phyloP scores from a whole-genome alignment of 2,329 filamentous ascomycete species.

The Aspergillus pseudoviridinutans region DNA sequence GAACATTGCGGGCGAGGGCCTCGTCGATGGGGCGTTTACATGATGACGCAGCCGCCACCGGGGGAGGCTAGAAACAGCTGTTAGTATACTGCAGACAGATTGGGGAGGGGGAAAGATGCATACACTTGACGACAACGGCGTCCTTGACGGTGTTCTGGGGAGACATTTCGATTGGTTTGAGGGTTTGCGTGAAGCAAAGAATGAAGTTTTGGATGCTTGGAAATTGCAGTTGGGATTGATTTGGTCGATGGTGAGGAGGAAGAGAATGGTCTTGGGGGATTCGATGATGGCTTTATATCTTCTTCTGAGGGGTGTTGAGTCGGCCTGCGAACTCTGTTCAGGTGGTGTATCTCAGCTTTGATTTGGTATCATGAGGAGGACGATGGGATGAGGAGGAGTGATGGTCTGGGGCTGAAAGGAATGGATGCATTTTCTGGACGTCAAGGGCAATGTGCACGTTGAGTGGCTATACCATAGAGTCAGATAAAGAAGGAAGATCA shows the following conservation, averaged over 20 bases:
- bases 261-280: background rate
- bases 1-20: background rate
- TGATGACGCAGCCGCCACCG: conserved; percentile 28
- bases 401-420: background rate
- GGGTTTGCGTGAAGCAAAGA: conserved; percentile 14
- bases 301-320: background rate
- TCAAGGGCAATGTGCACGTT: background rate
- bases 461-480: background rate
- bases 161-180: conserved; percentile 23
- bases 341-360: background rate
- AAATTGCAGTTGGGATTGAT: conserved; percentile 5
- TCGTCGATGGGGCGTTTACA: conserved; percentile 16
- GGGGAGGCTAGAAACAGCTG: conserved; percentile 17
- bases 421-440: background rate
- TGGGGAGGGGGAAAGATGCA: background rate
- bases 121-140: conserved; percentile 22
- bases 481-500: background rate
- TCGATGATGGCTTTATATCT: background rate
- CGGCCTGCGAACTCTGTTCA: background rate
- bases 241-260: background rate
- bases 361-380: background rate
- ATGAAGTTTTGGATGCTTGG: conserved; percentile 7
- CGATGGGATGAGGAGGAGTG: background rate
- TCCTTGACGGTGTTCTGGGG: conserved; percentile 19
- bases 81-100: conserved; percentile 2